Conservation (phyloP, 441 rosid genomes). For the Isatis lusitanica region DNA sequence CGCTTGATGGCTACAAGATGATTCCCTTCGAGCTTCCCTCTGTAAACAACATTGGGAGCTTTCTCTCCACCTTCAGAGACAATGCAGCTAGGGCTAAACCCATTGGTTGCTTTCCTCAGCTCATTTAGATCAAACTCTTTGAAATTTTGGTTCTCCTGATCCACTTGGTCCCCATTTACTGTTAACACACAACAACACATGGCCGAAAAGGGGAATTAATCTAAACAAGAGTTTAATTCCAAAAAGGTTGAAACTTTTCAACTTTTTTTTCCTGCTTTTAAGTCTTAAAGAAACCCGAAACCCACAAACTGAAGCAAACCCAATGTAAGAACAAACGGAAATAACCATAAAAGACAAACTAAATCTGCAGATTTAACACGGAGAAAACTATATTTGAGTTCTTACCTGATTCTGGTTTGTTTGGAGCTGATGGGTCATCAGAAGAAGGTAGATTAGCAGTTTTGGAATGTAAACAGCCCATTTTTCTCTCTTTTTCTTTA, state of each 20-base stretch:
- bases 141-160: constrained; percentile 44
- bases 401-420: constrained; percentile 56
- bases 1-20: constrained; percentile 63
- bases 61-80: constrained; percentile 80
- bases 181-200: constrained; percentile 19
- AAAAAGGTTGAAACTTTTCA: constrained; percentile 36
- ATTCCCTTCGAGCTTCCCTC: constrained; percentile 62
- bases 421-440: constrained; percentile 53
- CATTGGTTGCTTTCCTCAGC: constrained; percentile 57
- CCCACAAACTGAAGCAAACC: constrained; percentile 27
- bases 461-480: constrained; percentile 87
- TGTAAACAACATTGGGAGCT: constrained; percentile 70
- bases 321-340: background rate
- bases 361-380: constrained; percentile 23
- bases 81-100: constrained; percentile 59
- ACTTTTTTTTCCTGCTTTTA: constrained; percentile 21
- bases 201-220: background rate
- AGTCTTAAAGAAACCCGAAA: constrained; percentile 3
- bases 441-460: constrained; percentile 62
- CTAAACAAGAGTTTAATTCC: constrained; percentile 21
- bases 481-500: constrained; percentile 18
- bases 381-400: constrained; percentile 3
- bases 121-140: constrained; percentile 58
- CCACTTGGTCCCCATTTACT: constrained; percentile 44
- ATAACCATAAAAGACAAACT: background rate